Conservation (phyloP, 257 asterid species). For the Handroanthus guayacan region DNA sequence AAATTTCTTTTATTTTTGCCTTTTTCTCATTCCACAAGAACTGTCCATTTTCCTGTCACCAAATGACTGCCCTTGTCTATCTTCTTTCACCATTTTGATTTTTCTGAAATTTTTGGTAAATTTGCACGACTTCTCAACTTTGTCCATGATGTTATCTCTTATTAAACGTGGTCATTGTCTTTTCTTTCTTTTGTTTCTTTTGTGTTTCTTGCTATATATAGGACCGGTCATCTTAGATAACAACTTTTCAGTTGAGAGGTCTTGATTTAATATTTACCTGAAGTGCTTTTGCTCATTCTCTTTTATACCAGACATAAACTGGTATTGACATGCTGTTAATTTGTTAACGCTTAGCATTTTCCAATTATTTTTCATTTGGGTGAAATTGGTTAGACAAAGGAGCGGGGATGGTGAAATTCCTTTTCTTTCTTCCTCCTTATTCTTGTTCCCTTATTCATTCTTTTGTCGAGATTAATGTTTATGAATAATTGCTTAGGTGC, state of each 20-base stretch:
- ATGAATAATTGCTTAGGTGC: conserved; percentile 59
- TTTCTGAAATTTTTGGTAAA: conserved; percentile 1
- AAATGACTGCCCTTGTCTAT: not conserved
- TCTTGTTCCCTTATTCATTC: conserved; percentile 15
- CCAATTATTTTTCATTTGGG: not conserved
- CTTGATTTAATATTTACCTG: conserved; percentile 23
- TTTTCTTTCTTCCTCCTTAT: conserved; percentile 22
- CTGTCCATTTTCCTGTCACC: not conserved
- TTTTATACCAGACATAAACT: conserved; percentile 1
- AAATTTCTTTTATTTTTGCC: not conserved
- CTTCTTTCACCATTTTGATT: conserved; percentile 23
- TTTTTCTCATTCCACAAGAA: not conserved
- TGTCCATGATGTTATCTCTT: not conserved
- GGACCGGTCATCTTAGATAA: conserved; percentile 9
- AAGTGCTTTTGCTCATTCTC: conserved; percentile 1
- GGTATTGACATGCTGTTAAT: not conserved
- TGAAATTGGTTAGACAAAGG: conserved; percentile 27
- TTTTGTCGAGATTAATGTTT: conserved; percentile 37
- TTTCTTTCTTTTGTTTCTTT: conserved; percentile 28
- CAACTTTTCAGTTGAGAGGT: conserved; percentile 11
- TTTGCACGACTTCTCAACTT: conserved; percentile 6
- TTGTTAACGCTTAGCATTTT: not conserved
- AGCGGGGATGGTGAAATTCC: conserved; percentile 1
- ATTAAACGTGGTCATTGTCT: not conserved
- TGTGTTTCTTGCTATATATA: not conserved